Evolutionary conservation across 352 stramenopile species (phyloP).

Genomic region (Nothophytophthora sp.): DNA sequence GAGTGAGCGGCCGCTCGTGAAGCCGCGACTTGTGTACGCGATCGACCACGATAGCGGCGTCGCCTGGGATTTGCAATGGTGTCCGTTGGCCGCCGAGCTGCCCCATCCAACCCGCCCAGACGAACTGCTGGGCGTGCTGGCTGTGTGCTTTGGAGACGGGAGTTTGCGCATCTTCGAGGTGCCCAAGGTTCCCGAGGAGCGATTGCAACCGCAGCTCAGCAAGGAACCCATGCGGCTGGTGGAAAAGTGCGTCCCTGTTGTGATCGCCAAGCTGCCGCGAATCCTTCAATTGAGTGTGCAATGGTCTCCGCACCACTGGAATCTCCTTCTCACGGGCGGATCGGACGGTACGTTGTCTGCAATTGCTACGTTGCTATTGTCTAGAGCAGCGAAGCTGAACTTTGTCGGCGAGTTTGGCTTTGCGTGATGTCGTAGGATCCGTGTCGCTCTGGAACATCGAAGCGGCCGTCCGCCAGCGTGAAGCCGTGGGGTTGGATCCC

Average conservation of each 20-base stretch:
- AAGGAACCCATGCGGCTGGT: constrained; percentile 27
- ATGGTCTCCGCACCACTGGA: constrained; percentile 71
- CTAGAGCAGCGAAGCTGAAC: too few species aligned
- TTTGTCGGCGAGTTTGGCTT: too few species aligned
- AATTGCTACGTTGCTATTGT: background rate
- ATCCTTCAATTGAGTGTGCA: constrained; percentile 71
- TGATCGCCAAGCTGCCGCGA: constrained; percentile 35
- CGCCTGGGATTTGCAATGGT: constrained; percentile 84
- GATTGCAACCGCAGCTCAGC: constrained; percentile 22
- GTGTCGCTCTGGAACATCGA: constrained; percentile 82
- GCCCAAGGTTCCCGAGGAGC: constrained; percentile 37
- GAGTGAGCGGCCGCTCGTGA: constrained; percentile 7
- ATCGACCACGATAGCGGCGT: constrained; percentile 80
- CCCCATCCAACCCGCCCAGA: constrained; percentile 13
- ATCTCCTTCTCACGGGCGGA: constrained; percentile 76
- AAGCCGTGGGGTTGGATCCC: background rate
- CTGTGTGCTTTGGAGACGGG: constrained; percentile 75
- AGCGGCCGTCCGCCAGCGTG: constrained; percentile 8
- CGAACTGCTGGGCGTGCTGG: constrained; percentile 60
- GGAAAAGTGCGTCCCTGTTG: constrained; percentile 48
- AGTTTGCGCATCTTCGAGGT: constrained; percentile 74
- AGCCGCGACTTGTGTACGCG: constrained; percentile 64
- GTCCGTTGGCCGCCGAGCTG: constrained; percentile 51
- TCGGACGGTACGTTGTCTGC: constrained; percentile 56
- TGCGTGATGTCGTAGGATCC: constrained; percentile 57